Evolutionary conservation across 306 rosid genomes (phyloP), one percentile per base, ranked within the genome.

Genomic region (Elaeagnus macrophylla): DNA sequence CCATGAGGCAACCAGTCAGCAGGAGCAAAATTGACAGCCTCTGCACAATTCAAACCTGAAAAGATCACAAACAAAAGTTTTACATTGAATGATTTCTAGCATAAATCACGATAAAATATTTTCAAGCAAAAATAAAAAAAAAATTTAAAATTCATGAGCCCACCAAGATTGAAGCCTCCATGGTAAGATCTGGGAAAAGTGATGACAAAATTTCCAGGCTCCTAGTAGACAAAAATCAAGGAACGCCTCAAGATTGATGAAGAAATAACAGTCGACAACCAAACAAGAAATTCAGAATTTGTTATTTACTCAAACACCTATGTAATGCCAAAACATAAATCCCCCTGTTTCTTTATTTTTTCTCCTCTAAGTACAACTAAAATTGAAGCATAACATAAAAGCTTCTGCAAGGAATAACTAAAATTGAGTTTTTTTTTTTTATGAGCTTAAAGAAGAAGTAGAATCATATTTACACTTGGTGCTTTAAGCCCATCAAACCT

Each of bases 1-100:
- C 97, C 97, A 67, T 81, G 67, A 51, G 97, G 97, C 65, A 90
- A 80, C 97, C 97, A 90, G 69, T 90, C 97, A 47, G 97, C 95
- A 64, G 97, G 97, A 59, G 97, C 97, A 80, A 90, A 90, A 76
- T 90, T 90, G 71, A 90, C 97, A 39, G 97, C 97, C 84, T 90
- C 97, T 14, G 97, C 95, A 64, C 97, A 90, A 79, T 90, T 90
- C 68, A 86, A 79, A 67, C 97, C 97, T 90, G 77, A 63, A 57
- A 79, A 56, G 7, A 54, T 67, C 69, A 44, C 60, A 64, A 68
- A 56, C 57, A 17, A 17, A 59, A 49, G 50, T 17, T 43, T 66
- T 45, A 57, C 5, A 12, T 18, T 51, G 61, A 14, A 48, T 37
- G 54, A 62, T 57, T 37, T 32, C 60, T 42, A 51, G 15, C 18